Conservation (phyloP, 179 eudicot genomes). For the Camellia oleifera region DNA sequence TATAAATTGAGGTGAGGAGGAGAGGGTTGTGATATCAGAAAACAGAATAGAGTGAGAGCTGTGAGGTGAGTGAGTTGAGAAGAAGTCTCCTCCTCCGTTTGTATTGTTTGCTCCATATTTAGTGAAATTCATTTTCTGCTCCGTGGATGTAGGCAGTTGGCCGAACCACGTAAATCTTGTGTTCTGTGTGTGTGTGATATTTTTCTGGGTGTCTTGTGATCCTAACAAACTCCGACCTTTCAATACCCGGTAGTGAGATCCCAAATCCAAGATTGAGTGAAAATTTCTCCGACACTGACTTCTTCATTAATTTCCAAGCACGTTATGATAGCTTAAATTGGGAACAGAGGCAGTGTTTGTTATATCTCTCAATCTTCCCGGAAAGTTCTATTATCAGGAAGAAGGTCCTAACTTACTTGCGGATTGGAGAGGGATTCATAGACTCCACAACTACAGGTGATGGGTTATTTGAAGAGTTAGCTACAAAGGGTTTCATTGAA, state of each 20-base stretch:
- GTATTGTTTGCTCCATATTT: too few relatives aligned
- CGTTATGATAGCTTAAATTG: not conserved
- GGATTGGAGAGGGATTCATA: not conserved
- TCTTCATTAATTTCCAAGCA: not conserved
- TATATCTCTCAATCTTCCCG: constrained; percentile 1
- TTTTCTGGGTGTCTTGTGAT: too few relatives aligned
- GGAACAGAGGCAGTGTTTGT: not conserved
- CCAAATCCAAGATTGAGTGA: not conserved
- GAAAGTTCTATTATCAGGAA: not conserved
- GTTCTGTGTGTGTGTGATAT: too few relatives aligned
- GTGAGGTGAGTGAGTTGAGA: too few relatives aligned
- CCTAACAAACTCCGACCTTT: not conserved
- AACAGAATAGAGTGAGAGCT: too few relatives aligned
- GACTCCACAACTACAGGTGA: too few relatives aligned
- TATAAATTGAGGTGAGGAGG: too few relatives aligned
- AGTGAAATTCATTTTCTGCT: too few relatives aligned
- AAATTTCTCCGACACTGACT: not conserved
- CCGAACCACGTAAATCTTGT: too few relatives aligned
- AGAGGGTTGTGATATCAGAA: too few relatives aligned
- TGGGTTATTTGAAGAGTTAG: not conserved
- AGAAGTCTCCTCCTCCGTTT: too few relatives aligned
- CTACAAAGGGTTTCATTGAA: not conserved
- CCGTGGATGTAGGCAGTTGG: too few relatives aligned
- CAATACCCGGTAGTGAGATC: not conserved
- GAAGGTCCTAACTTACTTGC: not conserved